Conservation (phyloP, 1,284 basidiomycete genomes). For the Ganoderma lingzhi region DNA sequence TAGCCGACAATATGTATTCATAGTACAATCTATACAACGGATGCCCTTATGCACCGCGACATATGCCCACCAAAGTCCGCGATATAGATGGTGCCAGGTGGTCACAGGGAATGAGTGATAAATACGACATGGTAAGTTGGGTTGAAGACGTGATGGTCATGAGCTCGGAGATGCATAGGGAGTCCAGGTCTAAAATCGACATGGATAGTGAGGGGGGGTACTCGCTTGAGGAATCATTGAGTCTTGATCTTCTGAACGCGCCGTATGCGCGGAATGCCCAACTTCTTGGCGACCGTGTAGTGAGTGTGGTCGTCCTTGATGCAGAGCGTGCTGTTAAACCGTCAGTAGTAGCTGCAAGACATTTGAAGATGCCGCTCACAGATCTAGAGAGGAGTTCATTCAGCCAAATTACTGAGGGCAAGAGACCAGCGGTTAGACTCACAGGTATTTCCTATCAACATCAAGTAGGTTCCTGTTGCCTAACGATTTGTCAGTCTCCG, state of each 20-base stretch:
- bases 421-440: constrained; percentile 37
- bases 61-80: background rate
- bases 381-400: constrained; percentile 43
- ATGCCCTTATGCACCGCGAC: background rate
- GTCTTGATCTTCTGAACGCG: constrained; percentile 36
- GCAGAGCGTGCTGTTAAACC: constrained; percentile 57
- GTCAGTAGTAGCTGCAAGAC: background rate
- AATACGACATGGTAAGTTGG: background rate
- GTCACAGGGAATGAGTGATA: background rate
- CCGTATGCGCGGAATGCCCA: constrained; percentile 52
- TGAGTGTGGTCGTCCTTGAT: constrained; percentile 64
- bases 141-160: constrained; percentile 5
- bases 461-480: constrained; percentile 67
- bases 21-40: background rate
- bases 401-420: constrained; percentile 10
- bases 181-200: background rate
- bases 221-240: constrained; percentile 16
- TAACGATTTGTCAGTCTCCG: constrained; percentile 31
- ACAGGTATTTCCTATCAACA: constrained; percentile 70
- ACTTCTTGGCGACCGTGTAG: constrained; percentile 49
- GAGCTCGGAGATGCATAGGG: background rate
- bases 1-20: background rate
- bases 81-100: background rate
- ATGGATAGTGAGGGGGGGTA: background rate
- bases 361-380: constrained; percentile 46